Evolutionary conservation across 805 yeast species (phyloP).

Genomic region (Kodamaea nitidulidarum): DNA sequence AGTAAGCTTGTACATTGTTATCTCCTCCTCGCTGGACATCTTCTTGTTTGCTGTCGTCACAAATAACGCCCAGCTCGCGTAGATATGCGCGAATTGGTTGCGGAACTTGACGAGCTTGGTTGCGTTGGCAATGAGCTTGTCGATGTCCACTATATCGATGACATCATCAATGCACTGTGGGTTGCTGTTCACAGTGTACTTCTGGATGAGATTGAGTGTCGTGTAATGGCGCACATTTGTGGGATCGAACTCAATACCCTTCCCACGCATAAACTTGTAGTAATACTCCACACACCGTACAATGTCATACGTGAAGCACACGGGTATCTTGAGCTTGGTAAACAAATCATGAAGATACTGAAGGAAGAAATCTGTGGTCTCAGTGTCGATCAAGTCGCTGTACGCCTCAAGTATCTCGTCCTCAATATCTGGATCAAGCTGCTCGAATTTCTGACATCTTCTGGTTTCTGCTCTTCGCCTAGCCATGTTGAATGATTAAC

Average conservation of each 20-base stretch:
- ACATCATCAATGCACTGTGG: slow-evolving; percentile 17
- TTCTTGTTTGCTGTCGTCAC: slow-evolving; percentile 18
- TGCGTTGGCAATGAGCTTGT: slow-evolving; percentile 29
- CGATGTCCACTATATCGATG: slow-evolving; percentile 39
- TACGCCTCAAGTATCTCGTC: slow-evolving; percentile 36
- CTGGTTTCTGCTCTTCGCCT: slow-evolving; percentile 1
- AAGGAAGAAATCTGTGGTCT: slow-evolving; percentile 26
- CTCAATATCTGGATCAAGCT: slow-evolving; percentile 21
- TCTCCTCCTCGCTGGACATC: background rate
- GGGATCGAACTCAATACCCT: slow-evolving; percentile 10
- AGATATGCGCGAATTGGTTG: slow-evolving; percentile 25
- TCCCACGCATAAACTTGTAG: slow-evolving; percentile 20
- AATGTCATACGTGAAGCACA: slow-evolving; percentile 32
- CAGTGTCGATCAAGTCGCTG: slow-evolving; percentile 18
- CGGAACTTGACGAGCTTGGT: slow-evolving; percentile 30
- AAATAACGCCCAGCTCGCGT: slow-evolving; percentile 33
- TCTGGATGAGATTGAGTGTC: slow-evolving; percentile 23
- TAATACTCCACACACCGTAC: slow-evolving; percentile 28
- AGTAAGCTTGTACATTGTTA: slow-evolving; percentile 18
- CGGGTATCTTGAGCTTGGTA: slow-evolving; percentile 23
- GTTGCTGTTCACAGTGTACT: slow-evolving; percentile 25
- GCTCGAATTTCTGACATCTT: slow-evolving; percentile 12
- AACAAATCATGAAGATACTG: slow-evolving; percentile 24
- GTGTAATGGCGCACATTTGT: slow-evolving; percentile 21
- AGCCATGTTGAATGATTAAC: background rate